These are phyloP conservation scores for Ochetophila trinervis DNA, from an alignment of 306 rosid genomes.

Conservation along the genomic window DNA sequence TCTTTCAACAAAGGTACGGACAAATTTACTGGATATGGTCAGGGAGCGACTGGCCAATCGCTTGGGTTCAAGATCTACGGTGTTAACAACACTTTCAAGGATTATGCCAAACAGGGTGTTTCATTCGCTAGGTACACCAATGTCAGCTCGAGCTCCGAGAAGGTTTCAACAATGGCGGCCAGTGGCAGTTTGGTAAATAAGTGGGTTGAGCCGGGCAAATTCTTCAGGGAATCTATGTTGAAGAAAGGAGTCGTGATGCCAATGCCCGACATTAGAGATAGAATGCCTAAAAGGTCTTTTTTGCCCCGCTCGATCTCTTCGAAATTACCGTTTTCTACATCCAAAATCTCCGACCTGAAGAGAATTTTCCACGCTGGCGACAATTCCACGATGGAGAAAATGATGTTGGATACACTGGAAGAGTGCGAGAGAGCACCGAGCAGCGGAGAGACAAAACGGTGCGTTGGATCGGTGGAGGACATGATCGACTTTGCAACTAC, in stretches of 20 bases:
- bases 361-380: slow-evolving; percentile 65
- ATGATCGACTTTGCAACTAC: slow-evolving; percentile 90
- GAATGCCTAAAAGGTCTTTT: slow-evolving; percentile 91
- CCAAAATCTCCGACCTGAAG: slow-evolving; percentile 59
- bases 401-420: slow-evolving; percentile 48
- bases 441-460: slow-evolving; percentile 77
- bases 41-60: slow-evolving; percentile 31
- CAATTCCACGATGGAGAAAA: slow-evolving; percentile 73
- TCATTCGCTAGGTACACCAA: slow-evolving; percentile 50
- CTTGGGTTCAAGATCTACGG: slow-evolving; percentile 73
- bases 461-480: slow-evolving; percentile 83
- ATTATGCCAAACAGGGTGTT: slow-evolving; percentile 49
- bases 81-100: slow-evolving; percentile 80
- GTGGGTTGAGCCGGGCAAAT: slow-evolving; percentile 94
- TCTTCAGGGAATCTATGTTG: slow-evolving; percentile 74
- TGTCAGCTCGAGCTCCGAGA: slow-evolving; percentile 29
- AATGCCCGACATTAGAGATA: slow-evolving; percentile 84
- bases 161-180: slow-evolving; percentile 23
- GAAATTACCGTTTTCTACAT: slow-evolving; percentile 72
- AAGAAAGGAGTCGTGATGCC: slow-evolving; percentile 73
- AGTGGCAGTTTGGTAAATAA: slow-evolving; percentile 63
- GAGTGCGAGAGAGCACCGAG: slow-evolving; percentile 84
- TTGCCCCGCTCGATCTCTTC: slow-evolving; percentile 72
- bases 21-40: slow-evolving; percentile 61
- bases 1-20: slow-evolving; percentile 85